These are phyloP conservation scores for Talaromyces sp. DNA, from an alignment of 2,329 filamentous ascomycete species.

Conservation along the genomic window DNA sequence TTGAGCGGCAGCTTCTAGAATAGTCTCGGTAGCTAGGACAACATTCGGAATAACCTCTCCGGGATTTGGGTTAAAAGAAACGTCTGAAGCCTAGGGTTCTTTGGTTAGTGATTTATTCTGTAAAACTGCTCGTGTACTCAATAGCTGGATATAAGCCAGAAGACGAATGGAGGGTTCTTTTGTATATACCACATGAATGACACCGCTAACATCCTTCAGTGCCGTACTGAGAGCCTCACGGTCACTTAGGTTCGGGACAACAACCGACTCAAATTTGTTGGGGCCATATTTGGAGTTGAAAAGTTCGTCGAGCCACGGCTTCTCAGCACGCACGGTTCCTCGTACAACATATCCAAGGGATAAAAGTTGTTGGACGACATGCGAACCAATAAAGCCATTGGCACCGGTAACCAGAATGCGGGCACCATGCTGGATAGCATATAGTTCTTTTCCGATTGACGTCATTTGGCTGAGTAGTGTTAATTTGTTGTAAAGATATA, in stretches of 20 bases:
- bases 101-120: background rate
- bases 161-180: too few species aligned
- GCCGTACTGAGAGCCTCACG: slow-evolving; percentile 36
- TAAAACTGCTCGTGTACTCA: background rate
- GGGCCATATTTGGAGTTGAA: slow-evolving; percentile 25
- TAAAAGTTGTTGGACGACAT: slow-evolving; percentile 39
- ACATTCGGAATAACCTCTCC: slow-evolving; percentile 39
- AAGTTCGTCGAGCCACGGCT: slow-evolving; percentile 30
- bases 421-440: slow-evolving; percentile 23
- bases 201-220: slow-evolving; percentile 24
- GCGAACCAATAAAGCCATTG: slow-evolving; percentile 43
- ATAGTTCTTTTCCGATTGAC: background rate
- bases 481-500: background rate
- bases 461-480: background rate
- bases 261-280: slow-evolving; percentile 32
- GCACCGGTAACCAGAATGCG: slow-evolving; percentile 44
- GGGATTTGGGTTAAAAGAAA: slow-evolving; percentile 37
- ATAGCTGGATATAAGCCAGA: too few species aligned
- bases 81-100: slow-evolving; percentile 11
- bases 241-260: slow-evolving; percentile 35
- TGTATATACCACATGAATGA: slow-evolving; percentile 7
- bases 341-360: slow-evolving; percentile 39
- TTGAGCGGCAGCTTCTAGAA: slow-evolving; percentile 27
- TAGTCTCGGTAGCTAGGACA: slow-evolving; percentile 30
- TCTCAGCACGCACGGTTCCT: slow-evolving; percentile 39